These are phyloP conservation scores for Panicum hallii DNA, from an alignment of 202 grass and related monocot genomes.

Conservation along the genomic window DNA sequence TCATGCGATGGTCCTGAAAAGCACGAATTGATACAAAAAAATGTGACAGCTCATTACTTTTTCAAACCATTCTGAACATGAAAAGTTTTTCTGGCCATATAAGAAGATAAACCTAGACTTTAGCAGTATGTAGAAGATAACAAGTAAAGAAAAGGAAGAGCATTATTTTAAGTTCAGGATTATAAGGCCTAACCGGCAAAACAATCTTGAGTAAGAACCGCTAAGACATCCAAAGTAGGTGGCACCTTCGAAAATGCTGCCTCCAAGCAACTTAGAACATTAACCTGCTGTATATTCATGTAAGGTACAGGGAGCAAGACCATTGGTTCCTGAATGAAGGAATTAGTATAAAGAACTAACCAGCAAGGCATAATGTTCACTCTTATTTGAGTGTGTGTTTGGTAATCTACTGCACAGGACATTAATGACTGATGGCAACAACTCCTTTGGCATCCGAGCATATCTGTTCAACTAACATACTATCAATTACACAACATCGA, in stretches of 20 bases:
- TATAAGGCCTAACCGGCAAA: constrained; percentile 54
- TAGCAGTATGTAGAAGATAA: constrained; percentile 34
- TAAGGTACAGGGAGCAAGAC: constrained; percentile 41
- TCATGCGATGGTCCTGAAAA: constrained; percentile 51
- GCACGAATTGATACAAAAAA: constrained; percentile 36
- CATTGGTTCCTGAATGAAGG: constrained; percentile 27
- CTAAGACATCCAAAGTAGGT: constrained; percentile 72
- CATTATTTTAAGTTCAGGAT: constrained; percentile 28
- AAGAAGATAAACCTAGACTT: constrained; percentile 26
- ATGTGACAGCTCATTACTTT: constrained; percentile 36
- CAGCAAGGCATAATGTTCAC: constrained; percentile 75
- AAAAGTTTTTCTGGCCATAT: constrained; percentile 13
- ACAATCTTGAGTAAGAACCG: constrained; percentile 62
- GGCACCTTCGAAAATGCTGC: constrained; percentile 81
- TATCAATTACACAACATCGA: constrained; percentile 45
- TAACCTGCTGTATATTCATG: constrained; percentile 64
- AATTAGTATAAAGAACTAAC: constrained; percentile 59
- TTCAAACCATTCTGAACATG: constrained; percentile 35
- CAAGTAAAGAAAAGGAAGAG: constrained; percentile 12
- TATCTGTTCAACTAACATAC: constrained; percentile 64
- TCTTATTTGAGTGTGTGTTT: constrained; percentile 55
- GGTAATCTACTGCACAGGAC: constrained; percentile 62
- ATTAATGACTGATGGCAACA: constrained; percentile 75
- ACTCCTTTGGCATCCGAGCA: constrained; percentile 77
- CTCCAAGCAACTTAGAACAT: constrained; percentile 86